Percentiles rank a stretch among this genome's conserved stretches.
These are phyloP conservation scores for Ascochyta koolunga DNA, from an alignment of 2,329 filamentous ascomycete species.

Conservation along the genomic window DNA sequence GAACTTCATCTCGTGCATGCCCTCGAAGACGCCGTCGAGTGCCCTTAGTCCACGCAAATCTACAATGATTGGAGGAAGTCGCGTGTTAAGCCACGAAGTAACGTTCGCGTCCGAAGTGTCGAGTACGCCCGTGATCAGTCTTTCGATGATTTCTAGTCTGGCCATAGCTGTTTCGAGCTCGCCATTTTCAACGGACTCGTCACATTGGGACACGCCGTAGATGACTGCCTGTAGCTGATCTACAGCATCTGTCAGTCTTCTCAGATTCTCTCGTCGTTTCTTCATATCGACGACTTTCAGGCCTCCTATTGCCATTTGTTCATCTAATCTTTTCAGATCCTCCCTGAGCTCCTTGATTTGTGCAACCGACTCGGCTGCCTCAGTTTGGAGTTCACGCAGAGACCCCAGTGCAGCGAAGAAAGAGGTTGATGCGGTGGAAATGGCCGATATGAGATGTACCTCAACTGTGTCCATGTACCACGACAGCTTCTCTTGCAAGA, in stretches of 20 bases:
- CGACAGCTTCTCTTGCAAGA: conserved; percentile 95
- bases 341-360: conserved; percentile 81
- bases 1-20: conserved; percentile 75
- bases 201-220: conserved; percentile 74
- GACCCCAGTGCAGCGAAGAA: conserved; percentile 96
- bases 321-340: conserved; percentile 80
- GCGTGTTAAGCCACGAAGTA: conserved; percentile 42
- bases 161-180: conserved; percentile 81
- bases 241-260: conserved; percentile 80
- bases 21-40: conserved; percentile 77
- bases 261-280: conserved; percentile 80
- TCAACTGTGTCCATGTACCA: conserved; percentile 99
- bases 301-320: conserved; percentile 84
- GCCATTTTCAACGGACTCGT: conserved; percentile 81
- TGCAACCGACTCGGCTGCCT: conserved; percentile 88
- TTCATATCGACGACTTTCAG: conserved; percentile 85
- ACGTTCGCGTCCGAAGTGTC: conserved; percentile 45
- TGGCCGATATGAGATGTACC: conserved; percentile 93
- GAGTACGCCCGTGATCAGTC: conserved; percentile 76
- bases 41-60: conserved; percentile 80
- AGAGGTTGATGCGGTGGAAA: conserved; percentile 91
- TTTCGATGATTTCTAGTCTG: conserved; percentile 77
- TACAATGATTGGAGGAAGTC: conserved; percentile 55
- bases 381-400: conserved; percentile 85
- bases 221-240: conserved; percentile 82